Percentiles rank a stretch among this genome's conserved stretches.
These are phyloP conservation scores for Phytophthora uliginosa DNA, from an alignment of 352 stramenopile species.

Conservation along the genomic window DNA sequence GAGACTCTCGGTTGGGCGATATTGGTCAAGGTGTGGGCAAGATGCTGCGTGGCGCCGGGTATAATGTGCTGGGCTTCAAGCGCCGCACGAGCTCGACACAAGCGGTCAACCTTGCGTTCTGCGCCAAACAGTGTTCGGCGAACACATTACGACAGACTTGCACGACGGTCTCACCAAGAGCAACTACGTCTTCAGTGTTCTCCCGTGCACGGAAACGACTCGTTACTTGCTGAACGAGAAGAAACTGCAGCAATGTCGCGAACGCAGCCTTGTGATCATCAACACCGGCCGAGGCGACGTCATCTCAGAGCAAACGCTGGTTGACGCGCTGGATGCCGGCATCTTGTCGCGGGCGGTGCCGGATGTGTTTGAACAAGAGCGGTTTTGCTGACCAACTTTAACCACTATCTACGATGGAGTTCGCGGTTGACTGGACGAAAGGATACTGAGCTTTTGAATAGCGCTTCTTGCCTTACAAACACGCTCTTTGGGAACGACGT, in stretches of 20 bases:
- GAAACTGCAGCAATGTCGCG: conserved; percentile 48
- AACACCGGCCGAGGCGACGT: conserved; percentile 90
- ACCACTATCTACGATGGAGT: conserved; percentile 26
- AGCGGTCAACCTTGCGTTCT: conserved; percentile 5
- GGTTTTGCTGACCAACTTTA: conserved; percentile 63
- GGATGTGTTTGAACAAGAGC: conserved; percentile 51
- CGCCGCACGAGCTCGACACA: conserved; percentile 33
- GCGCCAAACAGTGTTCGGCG: no score
- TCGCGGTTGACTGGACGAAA: conserved; percentile 13
- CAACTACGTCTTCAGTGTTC: conserved; percentile 86
- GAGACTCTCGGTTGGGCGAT: conserved; percentile 57
- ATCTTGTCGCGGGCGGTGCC: conserved; percentile 58
- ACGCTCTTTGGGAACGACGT: not conserved
- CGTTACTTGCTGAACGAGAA: conserved; percentile 63
- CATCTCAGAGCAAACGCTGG: conserved; percentile 56
- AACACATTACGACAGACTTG: conserved; percentile 55
- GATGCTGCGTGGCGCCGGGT: conserved; percentile 52
- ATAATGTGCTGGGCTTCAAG: conserved; percentile 78
- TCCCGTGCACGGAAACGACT: conserved; percentile 78
- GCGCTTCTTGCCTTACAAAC: not conserved
- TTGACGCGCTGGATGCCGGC: conserved; percentile 63
- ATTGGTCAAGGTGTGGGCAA: conserved; percentile 60
- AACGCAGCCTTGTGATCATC: conserved; percentile 79
- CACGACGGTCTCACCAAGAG: conserved; percentile 44
- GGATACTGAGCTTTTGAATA: conserved; percentile 5